Base-by-base conservation (phyloP, 805 yeast species). In the Ogataea dorogensis region DNA sequence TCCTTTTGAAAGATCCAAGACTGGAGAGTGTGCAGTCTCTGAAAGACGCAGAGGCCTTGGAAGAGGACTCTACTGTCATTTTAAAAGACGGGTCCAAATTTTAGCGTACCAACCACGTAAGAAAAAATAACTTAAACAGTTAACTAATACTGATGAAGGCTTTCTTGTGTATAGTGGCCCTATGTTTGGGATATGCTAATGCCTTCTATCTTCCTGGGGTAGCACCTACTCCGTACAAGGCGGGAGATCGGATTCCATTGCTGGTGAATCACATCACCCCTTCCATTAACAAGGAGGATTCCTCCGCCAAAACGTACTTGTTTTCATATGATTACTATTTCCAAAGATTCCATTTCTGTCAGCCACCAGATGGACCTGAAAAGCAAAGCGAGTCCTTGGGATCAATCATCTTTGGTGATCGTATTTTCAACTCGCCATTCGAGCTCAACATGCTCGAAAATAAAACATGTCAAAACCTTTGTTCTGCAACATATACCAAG, bases 131-230 rank as follows among this genome's bases (percentile, higher is more conserved):
- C 16, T 20, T 13, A n/a, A 7, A 21, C 24, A 10, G n/a, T 7
- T 14, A 30, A 31, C 16, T 28, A n/a, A n/a, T n/a, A n/a, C n/a
- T n/a, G n/a, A 37, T 37, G 41, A 31, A 37, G 33, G 29, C 28
- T 14, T 22, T 37, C 21, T 15, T 31, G 17, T 23, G 26, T 22
- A 35, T 35, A 17, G 24, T 29, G 20, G 40, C 43, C 24, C 28
- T 42, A 6, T 38, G 29, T 12, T 21, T 33, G 13, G 36, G 39
- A 18, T 35, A 26, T 12, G 59, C 62, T 13, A 37, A 46, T 33
- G 95, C 81, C 2, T 91, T 93, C 64, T 91, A 93, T 57, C 68
- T 93, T 38, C 98, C 98, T 0, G 98, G 98, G 7, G 93, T 88
- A 16, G 96, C 98, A 0, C 98, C 98, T 13, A 85, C 94, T 1